Conservation (phyloP, 371 early-diverging fungal genomes). For the Dipsacomyces acuminosporus region DNA sequence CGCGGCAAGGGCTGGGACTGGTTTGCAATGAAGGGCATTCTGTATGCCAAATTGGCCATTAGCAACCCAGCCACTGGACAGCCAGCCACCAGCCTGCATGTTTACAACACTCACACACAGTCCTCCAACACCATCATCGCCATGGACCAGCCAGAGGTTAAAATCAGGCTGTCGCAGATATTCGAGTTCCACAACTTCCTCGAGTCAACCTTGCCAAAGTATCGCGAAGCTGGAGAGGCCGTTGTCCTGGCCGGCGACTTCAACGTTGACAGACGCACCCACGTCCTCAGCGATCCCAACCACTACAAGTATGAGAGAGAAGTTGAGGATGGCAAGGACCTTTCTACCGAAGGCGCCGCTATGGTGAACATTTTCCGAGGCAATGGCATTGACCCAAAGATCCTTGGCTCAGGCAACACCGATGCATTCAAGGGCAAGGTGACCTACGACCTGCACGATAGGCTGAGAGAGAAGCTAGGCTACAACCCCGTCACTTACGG, state of each 20-base stretch:
- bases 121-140: constrained; percentile 56
- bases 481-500: constrained; percentile 79
- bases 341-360: constrained; percentile 56
- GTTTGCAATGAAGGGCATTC: constrained; percentile 69
- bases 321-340: constrained; percentile 37
- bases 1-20: constrained; percentile 68
- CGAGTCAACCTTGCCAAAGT: constrained; percentile 44
- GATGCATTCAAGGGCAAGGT: constrained; percentile 41
- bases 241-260: constrained; percentile 69
- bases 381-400: constrained; percentile 48
- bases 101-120: constrained; percentile 83
- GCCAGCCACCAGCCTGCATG: constrained; percentile 54
- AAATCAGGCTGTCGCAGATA: constrained; percentile 59
- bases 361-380: constrained; percentile 67
- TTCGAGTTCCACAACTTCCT: constrained; percentile 60
- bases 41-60: constrained; percentile 66
- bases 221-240: constrained; percentile 49
- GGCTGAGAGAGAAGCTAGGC: constrained; percentile 53
- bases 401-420: constrained; percentile 37
- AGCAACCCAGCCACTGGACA: no score
- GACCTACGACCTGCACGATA: constrained; percentile 48
- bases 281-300: constrained; percentile 43
- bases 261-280: constrained; percentile 65
- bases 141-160: constrained; percentile 52
- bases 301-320: constrained; percentile 43